Percentiles rank a stretch among this genome's conserved stretches.
Evolutionary conservation across 1,284 basidiomycete species (phyloP).

Genomic region (Ceratobasidium sp.): DNA sequence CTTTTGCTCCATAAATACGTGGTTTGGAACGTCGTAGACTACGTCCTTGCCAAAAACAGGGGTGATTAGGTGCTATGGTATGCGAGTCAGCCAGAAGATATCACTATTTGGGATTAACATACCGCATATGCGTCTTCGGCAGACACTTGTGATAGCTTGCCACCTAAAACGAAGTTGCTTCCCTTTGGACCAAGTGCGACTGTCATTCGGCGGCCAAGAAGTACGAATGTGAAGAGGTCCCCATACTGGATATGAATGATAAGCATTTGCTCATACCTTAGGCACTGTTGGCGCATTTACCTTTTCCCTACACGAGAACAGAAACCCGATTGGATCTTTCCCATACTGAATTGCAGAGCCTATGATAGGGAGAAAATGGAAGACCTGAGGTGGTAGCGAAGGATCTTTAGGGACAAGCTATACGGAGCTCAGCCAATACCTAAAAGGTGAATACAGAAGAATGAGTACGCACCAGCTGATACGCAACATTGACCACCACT

Average conservation of each 20-base stretch:
- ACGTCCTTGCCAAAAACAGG: constrained; percentile 98
- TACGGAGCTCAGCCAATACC: neutral
- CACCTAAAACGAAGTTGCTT: constrained; percentile 72
- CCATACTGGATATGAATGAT: constrained; percentile 62
- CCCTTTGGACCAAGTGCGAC: constrained; percentile 94
- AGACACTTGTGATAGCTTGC: constrained; percentile 91
- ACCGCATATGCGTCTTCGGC: constrained; percentile 98
- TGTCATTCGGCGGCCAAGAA: constrained; percentile 88
- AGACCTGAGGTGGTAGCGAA: constrained; percentile 78
- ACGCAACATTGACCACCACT: constrained; percentile 71
- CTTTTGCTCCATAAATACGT: constrained; percentile 99
- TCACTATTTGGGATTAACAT: constrained; percentile 26
- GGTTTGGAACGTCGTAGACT: constrained; percentile 95
- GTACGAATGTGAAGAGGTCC: constrained; percentile 68
- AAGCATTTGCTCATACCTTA: neutral
- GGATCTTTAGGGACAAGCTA: constrained; percentile 70
- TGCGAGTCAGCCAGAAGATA: constrained; percentile 12
- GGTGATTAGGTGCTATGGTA: constrained; percentile 82
- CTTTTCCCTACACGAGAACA: constrained; percentile 83
- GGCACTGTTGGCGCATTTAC: constrained; percentile 62
- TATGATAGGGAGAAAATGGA: constrained; percentile 81
- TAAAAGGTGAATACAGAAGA: neutral
- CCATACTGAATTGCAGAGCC: constrained; percentile 82
- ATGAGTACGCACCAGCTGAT: constrained; percentile 68
- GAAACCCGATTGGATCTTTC: constrained; percentile 83